Conservation (phyloP, 176 grass and related monocot species). For the Carex scoparia region DNA sequence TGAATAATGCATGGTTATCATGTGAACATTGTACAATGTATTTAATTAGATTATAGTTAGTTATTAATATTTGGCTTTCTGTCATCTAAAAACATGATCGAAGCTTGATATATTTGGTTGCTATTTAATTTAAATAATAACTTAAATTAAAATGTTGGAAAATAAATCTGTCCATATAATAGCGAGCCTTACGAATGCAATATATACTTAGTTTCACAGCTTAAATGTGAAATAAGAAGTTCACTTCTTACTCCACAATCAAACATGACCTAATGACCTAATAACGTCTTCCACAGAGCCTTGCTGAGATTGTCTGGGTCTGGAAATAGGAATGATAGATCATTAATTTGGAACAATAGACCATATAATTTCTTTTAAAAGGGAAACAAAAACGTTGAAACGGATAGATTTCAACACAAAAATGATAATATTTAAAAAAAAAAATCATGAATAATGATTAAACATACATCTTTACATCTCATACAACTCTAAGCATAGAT, state of each 20-base stretch:
- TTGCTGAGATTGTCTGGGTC: background rate
- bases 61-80: background rate
- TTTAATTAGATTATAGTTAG: background rate
- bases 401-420: background rate
- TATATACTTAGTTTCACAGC: too few species aligned
- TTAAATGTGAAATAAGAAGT: too few species aligned
- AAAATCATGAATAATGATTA: background rate
- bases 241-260: too few species aligned
- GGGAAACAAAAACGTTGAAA: background rate
- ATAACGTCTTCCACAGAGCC: background rate
- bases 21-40: background rate
- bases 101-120: too few species aligned
- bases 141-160: too few species aligned
- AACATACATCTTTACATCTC: conserved; percentile 11
- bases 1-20: background rate
- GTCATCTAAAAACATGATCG: too few species aligned
- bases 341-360: background rate
- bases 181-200: too few species aligned
- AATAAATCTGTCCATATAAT: too few species aligned
- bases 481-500: conserved; percentile 7
- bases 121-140: too few species aligned
- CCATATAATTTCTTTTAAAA: background rate
- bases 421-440: background rate
- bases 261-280: too few species aligned
- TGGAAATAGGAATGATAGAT: background rate